Evolutionary conservation across 169 alveolate species (phyloP).

Genomic region (Plasmodium fragile): DNA sequence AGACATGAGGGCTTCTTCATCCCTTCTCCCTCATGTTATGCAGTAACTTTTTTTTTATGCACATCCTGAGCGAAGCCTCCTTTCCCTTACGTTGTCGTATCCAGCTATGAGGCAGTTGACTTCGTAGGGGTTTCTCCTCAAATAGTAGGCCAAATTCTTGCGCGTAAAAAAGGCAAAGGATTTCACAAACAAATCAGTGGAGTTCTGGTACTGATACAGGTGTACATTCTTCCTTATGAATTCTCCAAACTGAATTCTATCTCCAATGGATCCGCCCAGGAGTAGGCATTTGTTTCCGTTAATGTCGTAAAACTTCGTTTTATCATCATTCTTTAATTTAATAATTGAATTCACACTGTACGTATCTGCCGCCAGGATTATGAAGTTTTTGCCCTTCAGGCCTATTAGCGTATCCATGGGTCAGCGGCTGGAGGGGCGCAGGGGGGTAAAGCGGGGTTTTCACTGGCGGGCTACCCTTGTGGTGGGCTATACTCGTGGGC

Average conservation of each 20-base stretch:
- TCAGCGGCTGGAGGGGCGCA: not conserved
- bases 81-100: slow-evolving; percentile 79
- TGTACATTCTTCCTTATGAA: slow-evolving; percentile 87
- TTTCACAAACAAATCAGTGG: slow-evolving; percentile 84
- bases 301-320: slow-evolving; percentile 84
- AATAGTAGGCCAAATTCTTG: slow-evolving; percentile 88
- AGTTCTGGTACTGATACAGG: slow-evolving; percentile 86
- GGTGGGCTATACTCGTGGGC: not conserved
- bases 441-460: not conserved
- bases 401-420: slow-evolving; percentile 91
- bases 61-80: not conserved
- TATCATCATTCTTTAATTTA: slow-evolving; percentile 79
- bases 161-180: slow-evolving; percentile 91
- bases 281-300: slow-evolving; percentile 86
- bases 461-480: not conserved
- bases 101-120: slow-evolving; percentile 91
- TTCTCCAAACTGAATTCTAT: slow-evolving; percentile 89
- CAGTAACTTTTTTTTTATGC: not conserved
- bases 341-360: slow-evolving; percentile 84
- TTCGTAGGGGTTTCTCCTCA: slow-evolving; percentile 90
- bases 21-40: not conserved
- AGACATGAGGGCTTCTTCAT: not conserved
- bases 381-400: slow-evolving; percentile 87
- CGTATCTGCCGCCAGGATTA: slow-evolving; percentile 87
- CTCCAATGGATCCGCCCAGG: slow-evolving; percentile 91